These are phyloP conservation scores for Capsella bursapastoris DNA, from an alignment of 345 rosid genomes.

Conservation along the genomic window DNA sequence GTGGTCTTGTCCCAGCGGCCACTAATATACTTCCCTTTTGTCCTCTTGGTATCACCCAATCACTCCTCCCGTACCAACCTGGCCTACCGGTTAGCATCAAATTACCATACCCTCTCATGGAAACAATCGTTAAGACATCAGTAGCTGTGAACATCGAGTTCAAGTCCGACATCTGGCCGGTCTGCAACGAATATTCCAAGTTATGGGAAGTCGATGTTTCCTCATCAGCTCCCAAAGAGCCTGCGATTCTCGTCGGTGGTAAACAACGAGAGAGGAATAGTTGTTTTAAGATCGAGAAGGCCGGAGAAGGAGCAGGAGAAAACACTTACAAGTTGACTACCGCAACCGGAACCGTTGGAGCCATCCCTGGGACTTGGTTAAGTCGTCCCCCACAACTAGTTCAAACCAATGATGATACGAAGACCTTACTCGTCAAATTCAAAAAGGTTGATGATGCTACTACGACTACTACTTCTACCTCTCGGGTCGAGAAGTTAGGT, in stretches of 20 bases:
- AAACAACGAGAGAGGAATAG: not conserved
- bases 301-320: not conserved
- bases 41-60: constrained; percentile 30
- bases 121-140: not conserved
- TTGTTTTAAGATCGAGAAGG: not conserved
- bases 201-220: not conserved
- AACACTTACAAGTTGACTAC: constrained; percentile 10
- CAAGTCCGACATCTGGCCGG: not conserved
- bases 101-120: not conserved
- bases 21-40: not conserved
- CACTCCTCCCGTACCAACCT: not conserved
- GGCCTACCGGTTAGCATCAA: constrained; percentile 28
- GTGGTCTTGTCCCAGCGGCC: constrained; percentile 19
- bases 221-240: not conserved
- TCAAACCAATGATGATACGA: not conserved
- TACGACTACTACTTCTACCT: not conserved
- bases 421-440: not conserved
- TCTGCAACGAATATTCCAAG: not conserved
- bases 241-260: not conserved
- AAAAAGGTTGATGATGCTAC: not conserved
- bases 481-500: not conserved
- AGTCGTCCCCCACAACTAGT: not conserved
- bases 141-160: not conserved
- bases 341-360: not conserved
- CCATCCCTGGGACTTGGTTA: not conserved